A percentile compares a stretch with the other conserved stretches of the same genome.
Conservation (phyloP, 108 stramenopile genomes). For the Asterionellopsis glacialis region DNA sequence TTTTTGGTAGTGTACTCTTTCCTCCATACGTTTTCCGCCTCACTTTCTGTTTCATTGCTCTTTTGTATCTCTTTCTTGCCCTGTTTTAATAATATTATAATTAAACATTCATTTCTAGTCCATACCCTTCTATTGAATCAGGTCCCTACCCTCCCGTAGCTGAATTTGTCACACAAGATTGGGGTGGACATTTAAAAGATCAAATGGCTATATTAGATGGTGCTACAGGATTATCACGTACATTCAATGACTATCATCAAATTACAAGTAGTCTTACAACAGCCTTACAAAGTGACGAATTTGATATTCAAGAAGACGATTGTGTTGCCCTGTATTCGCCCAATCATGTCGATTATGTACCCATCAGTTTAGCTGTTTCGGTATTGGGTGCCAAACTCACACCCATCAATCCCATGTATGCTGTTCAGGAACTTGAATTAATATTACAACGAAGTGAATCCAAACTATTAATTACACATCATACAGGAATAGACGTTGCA, state of each 20-base stretch:
- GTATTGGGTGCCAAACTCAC: constrained; percentile 72
- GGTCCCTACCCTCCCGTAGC: constrained; percentile 36
- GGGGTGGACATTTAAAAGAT: constrained; percentile 14
- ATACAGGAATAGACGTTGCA: constrained; percentile 51
- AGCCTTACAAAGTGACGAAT: constrained; percentile 36
- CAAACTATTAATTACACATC: constrained; percentile 69
- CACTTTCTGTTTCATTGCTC: too few species aligned
- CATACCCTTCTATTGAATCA: constrained; percentile 48
- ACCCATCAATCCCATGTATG: constrained; percentile 86
- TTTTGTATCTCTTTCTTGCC: too few species aligned
- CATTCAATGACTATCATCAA: constrained; percentile 58
- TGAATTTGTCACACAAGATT: constrained; percentile 56
- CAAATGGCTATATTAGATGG: constrained; percentile 76
- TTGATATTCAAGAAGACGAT: constrained; percentile 38
- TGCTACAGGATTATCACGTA: constrained; percentile 61
- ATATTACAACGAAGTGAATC: constrained; percentile 60
- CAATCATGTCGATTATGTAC: constrained; percentile 85
- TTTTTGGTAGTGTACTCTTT: too few species aligned
- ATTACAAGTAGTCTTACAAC: constrained; percentile 46
- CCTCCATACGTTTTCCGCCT: too few species aligned
- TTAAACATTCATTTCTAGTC: too few species aligned
- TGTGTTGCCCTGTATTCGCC: constrained; percentile 79
- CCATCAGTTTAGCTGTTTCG: constrained; percentile 66
- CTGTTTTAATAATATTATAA: too few species aligned
- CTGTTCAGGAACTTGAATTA: constrained; percentile 43